These are phyloP conservation scores for Aspergillus nanangensis DNA, from an alignment of 495 filamentous ascomycete species.

Conservation along the genomic window DNA sequence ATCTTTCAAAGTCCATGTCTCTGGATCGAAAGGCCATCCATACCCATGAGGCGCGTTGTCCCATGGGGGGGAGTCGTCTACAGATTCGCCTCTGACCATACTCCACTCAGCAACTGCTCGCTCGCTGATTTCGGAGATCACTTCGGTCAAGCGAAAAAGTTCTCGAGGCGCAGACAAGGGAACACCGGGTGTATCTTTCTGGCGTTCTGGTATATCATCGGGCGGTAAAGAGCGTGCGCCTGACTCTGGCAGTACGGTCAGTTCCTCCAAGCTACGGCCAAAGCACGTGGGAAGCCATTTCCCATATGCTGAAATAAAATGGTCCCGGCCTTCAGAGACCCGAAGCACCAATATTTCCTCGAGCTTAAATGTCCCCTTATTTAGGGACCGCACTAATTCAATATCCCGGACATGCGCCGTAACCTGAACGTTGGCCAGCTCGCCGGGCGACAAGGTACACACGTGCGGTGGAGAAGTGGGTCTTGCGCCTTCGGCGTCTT, in stretches of 20 bases:
- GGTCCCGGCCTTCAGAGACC: constrained; percentile 77
- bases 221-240: constrained; percentile 52
- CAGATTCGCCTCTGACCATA: constrained; percentile 59
- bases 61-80: constrained; percentile 48
- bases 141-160: constrained; percentile 82
- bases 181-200: constrained; percentile 43
- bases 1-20: constrained; percentile 44
- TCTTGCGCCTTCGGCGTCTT: constrained; percentile 26
- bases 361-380: constrained; percentile 57
- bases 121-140: constrained; percentile 69
- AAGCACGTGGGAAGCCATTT: constrained; percentile 80
- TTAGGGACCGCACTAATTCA: constrained; percentile 63
- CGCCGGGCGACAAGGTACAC: constrained; percentile 73
- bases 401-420: constrained; percentile 59
- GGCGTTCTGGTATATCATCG: constrained; percentile 16
- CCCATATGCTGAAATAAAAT: constrained; percentile 80
- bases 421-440: constrained; percentile 66
- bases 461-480: constrained; percentile 29
- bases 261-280: constrained; percentile 74
- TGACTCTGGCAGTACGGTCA: constrained; percentile 78
- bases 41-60: constrained; percentile 46
- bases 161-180: constrained; percentile 74
- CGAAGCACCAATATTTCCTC: constrained; percentile 91
- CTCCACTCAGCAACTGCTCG: constrained; percentile 75
- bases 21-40: constrained; percentile 72